A percentile compares a stretch with the other conserved stretches of the same genome.
Conservation (phyloP, 2,329 filamentous ascomycete species). For the Dothistroma septosporum region DNA sequence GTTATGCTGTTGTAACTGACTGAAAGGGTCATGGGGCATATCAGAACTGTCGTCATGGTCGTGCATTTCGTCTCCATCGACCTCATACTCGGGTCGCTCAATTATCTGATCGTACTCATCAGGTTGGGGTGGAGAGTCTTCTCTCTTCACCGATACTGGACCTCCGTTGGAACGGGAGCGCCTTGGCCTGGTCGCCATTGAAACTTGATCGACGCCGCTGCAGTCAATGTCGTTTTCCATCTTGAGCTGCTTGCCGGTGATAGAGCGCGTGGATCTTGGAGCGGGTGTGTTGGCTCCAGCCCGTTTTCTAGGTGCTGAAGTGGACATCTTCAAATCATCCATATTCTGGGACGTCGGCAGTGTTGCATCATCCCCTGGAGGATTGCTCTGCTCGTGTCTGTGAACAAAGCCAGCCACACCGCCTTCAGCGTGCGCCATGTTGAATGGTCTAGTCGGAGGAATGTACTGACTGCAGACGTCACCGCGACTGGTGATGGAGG, state of each 20-base stretch:
- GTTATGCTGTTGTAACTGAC: neutral
- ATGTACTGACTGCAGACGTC: neutral
- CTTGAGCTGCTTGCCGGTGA: neutral
- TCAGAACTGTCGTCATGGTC: neutral
- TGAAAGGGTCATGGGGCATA: neutral
- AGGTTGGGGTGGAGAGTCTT: neutral
- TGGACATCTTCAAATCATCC: neutral
- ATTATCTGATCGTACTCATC: neutral
- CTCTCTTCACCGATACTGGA: neutral
- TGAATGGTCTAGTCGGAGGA: neutral
- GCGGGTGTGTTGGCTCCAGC: too few species aligned
- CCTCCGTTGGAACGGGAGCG: neutral
- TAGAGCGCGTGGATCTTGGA: neutral
- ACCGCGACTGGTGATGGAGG: neutral
- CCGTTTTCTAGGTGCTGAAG: neutral
- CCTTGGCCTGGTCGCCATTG: neutral
- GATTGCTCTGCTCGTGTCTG: neutral
- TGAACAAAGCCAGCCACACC: neutral
- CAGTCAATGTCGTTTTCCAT: conserved; percentile 11
- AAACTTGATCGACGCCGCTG: conserved; percentile 11
- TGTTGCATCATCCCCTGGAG: neutral
- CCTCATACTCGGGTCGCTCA: neutral
- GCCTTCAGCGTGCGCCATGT: neutral
- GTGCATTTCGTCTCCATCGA: neutral
- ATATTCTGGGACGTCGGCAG: neutral